Percentiles rank a stretch among this genome's conserved stretches.
These are phyloP conservation scores for Penicillium decumbens DNA, from an alignment of 2,329 filamentous ascomycete genomes.

Conservation along the genomic window DNA sequence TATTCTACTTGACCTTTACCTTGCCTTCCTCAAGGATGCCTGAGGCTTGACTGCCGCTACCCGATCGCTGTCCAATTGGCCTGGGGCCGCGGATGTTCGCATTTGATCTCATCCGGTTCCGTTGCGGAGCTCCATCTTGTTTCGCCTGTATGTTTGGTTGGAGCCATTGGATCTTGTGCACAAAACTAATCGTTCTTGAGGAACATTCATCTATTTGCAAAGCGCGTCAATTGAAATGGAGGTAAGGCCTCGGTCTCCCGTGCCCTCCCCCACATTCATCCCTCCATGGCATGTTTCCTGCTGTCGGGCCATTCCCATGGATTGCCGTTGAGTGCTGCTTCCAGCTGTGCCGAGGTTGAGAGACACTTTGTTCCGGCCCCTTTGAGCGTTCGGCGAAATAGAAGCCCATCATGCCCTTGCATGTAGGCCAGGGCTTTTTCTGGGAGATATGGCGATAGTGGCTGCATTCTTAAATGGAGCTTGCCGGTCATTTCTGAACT, in stretches of 20 bases:
- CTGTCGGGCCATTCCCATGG: conserved; percentile 3
- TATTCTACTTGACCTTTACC: background rate
- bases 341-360: conserved; percentile 14
- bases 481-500: background rate
- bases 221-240: conserved; percentile 1
- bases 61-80: conserved; percentile 13
- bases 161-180: background rate
- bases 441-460: background rate
- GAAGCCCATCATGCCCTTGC: background rate
- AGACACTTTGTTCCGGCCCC: conserved; percentile 12
- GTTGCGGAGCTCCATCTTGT: background rate
- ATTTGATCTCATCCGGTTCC: conserved; percentile 5
- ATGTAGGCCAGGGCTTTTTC: background rate
- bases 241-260: background rate
- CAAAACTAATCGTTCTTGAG: background rate
- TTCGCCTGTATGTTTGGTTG: conserved; percentile 2
- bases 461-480: background rate
- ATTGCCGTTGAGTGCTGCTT: conserved; percentile 6
- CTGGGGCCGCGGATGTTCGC: conserved; percentile 11
- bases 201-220: background rate
- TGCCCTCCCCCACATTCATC: background rate
- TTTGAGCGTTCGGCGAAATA: conserved; percentile 3
- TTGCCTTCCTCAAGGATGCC: background rate
- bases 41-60: conserved; percentile 9
- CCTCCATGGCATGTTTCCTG: background rate